phyloP scores from a whole-genome alignment of 148 eudicot species.

The Dysphania ambrosioides region DNA sequence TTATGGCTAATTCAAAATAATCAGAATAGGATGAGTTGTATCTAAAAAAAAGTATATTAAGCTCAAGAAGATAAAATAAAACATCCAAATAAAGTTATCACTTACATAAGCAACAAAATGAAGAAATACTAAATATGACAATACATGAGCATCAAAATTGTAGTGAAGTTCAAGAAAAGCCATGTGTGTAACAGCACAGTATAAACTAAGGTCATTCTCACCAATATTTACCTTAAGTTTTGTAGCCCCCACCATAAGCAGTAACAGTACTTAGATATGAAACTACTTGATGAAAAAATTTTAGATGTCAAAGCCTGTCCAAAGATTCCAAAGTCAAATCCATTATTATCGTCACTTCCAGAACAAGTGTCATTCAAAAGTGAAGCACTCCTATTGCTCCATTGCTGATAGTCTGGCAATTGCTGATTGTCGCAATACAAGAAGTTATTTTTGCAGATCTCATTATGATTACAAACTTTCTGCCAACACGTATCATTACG shows the following conservation, averaged over 20 bases:
- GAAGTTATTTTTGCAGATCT: conserved; percentile 40
- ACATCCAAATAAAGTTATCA: too few species aligned
- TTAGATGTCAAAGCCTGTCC: conserved; percentile 65
- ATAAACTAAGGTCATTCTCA: neutral
- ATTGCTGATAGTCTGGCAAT: conserved; percentile 34
- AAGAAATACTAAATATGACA: neutral
- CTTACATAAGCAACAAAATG: too few species aligned
- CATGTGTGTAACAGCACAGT: too few species aligned
- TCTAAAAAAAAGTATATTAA: too few species aligned
- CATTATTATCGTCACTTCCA: conserved; percentile 40
- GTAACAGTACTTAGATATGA: conserved; percentile 72
- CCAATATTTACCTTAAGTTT: conserved; percentile 58
- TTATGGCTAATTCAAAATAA: too few species aligned
- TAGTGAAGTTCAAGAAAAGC: neutral
- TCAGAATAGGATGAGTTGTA: too few species aligned
- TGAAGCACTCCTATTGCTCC: conserved; percentile 43
- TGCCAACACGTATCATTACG: conserved; percentile 80
- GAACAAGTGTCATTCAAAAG: conserved; percentile 40
- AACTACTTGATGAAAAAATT: conserved; percentile 53
- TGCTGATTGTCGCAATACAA: conserved; percentile 64
- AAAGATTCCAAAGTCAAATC: conserved; percentile 85
- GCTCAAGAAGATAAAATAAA: too few species aligned
- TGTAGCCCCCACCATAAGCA: conserved; percentile 97
- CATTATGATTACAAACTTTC: conserved; percentile 41
- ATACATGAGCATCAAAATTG: neutral